Conservation (phyloP, 331 rosid species). For the Rosa hybrid region DNA sequence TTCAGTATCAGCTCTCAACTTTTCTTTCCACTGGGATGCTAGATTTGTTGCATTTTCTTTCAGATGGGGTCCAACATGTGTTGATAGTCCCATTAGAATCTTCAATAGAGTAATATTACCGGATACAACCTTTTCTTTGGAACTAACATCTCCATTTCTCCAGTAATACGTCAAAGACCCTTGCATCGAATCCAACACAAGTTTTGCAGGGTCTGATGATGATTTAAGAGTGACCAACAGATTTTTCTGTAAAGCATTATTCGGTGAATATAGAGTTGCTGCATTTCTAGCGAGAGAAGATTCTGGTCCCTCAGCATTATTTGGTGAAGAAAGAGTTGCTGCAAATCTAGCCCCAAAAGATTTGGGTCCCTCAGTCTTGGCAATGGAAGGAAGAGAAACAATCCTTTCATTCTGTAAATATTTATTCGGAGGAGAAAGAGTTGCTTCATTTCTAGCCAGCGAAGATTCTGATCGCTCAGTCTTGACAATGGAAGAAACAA, state of each 20-base stretch:
- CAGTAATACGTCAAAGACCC: neutral
- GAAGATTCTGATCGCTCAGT: too few relatives aligned
- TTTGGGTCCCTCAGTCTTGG: conserved; percentile 20
- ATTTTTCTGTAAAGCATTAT: too few relatives aligned
- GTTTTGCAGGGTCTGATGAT: conserved; percentile 42
- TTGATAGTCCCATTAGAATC: conserved; percentile 41
- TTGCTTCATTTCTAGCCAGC: too few relatives aligned
- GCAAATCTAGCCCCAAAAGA: conserved; percentile 12
- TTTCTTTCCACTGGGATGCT: conserved; percentile 44
- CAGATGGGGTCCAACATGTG: conserved; percentile 32
- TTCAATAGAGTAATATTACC: conserved; percentile 31
- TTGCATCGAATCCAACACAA: conserved; percentile 31
- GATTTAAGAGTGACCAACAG: conserved; percentile 23
- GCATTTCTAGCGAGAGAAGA: conserved; percentile 15
- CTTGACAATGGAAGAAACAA: too few relatives aligned
- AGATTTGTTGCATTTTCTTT: conserved; percentile 43
- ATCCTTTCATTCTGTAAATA: neutral
- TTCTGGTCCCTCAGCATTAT: conserved; percentile 25
- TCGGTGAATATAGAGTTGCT: neutral
- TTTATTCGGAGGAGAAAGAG: conserved; percentile 16
- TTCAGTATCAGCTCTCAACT: conserved; percentile 24
- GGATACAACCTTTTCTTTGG: conserved; percentile 23
- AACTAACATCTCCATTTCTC: neutral
- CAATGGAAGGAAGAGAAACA: neutral
- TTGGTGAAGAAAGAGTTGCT: neutral